A percentile compares a stretch with the other conserved stretches of the same genome.
These are phyloP conservation scores for Inonotus obliquus DNA, from an alignment of 1,284 basidiomycete genomes.

Conservation along the genomic window DNA sequence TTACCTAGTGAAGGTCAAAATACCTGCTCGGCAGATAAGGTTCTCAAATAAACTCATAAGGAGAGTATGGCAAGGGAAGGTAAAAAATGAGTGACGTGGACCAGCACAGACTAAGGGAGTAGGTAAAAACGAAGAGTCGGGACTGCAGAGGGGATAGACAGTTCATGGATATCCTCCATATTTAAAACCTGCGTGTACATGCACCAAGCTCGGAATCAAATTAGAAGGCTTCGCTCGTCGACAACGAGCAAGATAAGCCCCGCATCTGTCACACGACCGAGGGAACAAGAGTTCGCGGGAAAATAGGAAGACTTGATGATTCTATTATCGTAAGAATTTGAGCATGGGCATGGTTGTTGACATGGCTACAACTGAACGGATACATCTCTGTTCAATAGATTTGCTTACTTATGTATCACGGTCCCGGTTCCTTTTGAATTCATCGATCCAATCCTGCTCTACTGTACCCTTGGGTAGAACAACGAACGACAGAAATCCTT, in stretches of 20 bases:
- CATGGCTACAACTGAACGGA: conserved; percentile 15
- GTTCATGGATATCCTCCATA: neutral
- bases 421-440: conserved; percentile 58
- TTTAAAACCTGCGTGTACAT: neutral
- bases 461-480: conserved; percentile 81
- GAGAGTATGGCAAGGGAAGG: neutral
- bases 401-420: neutral
- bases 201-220: neutral
- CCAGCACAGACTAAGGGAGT: neutral
- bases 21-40: neutral
- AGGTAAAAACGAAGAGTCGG: neutral
- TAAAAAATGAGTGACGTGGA: neutral
- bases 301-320: neutral
- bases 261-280: neutral
- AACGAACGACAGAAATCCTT: conserved; percentile 83
- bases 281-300: neutral
- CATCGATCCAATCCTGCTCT: conserved; percentile 86
- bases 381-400: conserved; percentile 2
- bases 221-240: neutral
- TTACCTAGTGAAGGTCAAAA: neutral
- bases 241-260: conserved; percentile 1
- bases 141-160: neutral
- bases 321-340: neutral
- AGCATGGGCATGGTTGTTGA: neutral
- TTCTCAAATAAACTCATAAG: neutral